Conservation (phyloP, 2,329 filamentous ascomycete species). For the Aspergillus fumigatus region DNA sequence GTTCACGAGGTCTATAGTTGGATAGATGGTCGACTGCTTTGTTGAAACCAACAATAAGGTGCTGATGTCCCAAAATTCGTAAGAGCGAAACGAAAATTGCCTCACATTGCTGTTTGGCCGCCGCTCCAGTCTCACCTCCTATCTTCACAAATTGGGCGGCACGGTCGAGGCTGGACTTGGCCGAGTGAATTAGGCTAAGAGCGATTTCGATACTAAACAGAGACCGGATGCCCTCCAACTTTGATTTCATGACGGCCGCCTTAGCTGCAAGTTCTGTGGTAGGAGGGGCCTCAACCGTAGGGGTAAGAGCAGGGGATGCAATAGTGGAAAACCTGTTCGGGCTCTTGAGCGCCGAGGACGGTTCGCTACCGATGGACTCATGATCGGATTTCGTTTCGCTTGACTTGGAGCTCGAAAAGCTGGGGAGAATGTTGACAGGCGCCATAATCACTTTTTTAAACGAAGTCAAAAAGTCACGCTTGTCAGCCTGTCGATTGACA, state of each 20-base stretch:
- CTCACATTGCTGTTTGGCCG: constrained; percentile 83
- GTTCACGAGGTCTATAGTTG: constrained; percentile 80
- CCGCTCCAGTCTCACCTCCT: constrained; percentile 72
- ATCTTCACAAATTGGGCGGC: constrained; percentile 77
- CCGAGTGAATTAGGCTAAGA: constrained; percentile 78
- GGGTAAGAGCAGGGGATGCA: constrained; percentile 28
- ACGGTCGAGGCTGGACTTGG: constrained; percentile 82
- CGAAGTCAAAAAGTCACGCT: constrained; percentile 90
- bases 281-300: constrained; percentile 60
- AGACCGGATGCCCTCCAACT: constrained; percentile 88
- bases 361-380: constrained; percentile 15
- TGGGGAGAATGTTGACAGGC: constrained; percentile 85
- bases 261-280: constrained; percentile 92
- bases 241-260: constrained; percentile 93
- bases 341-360: constrained; percentile 21
- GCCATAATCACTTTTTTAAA: constrained; percentile 99
- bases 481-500: constrained; percentile 88
- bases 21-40: constrained; percentile 88
- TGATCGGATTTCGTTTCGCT: constrained; percentile 28
- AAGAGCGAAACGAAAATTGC: constrained; percentile 82
- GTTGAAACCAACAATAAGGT: constrained; percentile 90
- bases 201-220: constrained; percentile 96
- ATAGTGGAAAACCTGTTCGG: constrained; percentile 37
- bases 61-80: constrained; percentile 75
- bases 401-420: constrained; percentile 60